phyloP scores from a whole-genome alignment of 2,329 filamentous ascomycete genomes.

The Paracoccidioides lutzii region DNA sequence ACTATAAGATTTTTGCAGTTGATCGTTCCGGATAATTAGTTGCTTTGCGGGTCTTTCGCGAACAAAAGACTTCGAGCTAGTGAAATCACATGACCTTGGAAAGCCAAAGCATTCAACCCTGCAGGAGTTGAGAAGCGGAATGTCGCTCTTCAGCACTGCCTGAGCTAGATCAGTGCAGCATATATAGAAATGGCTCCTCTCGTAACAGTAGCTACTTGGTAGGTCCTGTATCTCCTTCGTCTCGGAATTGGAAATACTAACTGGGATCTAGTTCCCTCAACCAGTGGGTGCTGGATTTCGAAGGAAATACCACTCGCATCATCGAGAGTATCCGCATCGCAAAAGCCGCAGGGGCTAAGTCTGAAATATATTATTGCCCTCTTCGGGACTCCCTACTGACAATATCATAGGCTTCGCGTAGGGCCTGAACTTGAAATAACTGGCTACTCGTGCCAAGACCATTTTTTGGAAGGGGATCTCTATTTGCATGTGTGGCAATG shows the following conservation, averaged over 20 bases:
- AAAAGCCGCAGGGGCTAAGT: conserved; percentile 42
- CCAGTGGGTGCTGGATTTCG: conserved; percentile 41
- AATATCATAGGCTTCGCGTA: conserved; percentile 33
- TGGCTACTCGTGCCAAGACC: conserved; percentile 11
- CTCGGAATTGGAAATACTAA: neutral
- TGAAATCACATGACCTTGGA: neutral
- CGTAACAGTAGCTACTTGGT: conserved; percentile 5
- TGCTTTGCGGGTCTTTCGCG: too few relatives aligned
- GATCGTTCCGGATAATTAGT: too few relatives aligned
- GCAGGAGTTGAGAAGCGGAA: neutral
- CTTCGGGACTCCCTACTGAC: neutral
- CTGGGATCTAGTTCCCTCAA: conserved; percentile 7
- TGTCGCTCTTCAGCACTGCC: neutral
- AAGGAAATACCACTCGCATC: conserved; percentile 51
- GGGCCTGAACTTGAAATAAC: conserved; percentile 33
- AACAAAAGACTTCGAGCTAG: too few relatives aligned
- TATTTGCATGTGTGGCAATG: conserved; percentile 46
- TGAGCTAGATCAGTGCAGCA: neutral
- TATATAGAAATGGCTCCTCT: conserved; percentile 1
- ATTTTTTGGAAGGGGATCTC: conserved; percentile 29
- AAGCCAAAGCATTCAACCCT: neutral
- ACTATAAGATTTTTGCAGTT: too few relatives aligned
- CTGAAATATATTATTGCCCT: neutral
- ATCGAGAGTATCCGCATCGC: conserved; percentile 47
- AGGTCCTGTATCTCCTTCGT: neutral